These are phyloP conservation scores for Henckelia pumila DNA, from an alignment of 257 asterid genomes.

Conservation along the genomic window DNA sequence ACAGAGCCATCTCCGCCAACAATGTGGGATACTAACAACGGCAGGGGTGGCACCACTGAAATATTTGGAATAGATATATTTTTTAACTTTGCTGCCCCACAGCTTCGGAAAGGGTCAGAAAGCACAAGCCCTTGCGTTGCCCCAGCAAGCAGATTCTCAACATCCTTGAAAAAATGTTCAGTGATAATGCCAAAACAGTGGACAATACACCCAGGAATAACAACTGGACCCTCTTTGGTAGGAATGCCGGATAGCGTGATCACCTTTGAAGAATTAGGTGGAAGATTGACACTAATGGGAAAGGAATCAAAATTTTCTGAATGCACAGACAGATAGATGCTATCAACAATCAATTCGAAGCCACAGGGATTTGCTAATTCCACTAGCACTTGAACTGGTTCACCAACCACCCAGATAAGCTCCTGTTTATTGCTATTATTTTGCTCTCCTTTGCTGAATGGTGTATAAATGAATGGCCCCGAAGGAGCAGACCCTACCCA, in stretches of 20 bases:
- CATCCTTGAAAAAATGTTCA: constrained; percentile 96
- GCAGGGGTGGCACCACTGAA: constrained; percentile 84
- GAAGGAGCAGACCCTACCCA: constrained; percentile 98
- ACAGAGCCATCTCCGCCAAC: constrained; percentile 96
- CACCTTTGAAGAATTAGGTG: constrained; percentile 89
- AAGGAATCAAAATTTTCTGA: constrained; percentile 90
- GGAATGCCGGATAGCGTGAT: constrained; percentile 93
- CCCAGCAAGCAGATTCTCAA: constrained; percentile 81
- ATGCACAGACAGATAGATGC: constrained; percentile 87
- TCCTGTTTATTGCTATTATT: constrained; percentile 74
- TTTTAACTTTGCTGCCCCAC: constrained; percentile 83
- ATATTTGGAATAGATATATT: constrained; percentile 57
- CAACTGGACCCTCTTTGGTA: constrained; percentile 73
- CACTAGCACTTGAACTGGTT: constrained; percentile 90
- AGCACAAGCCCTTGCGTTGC: constrained; percentile 98
- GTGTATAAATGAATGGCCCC: constrained; percentile 98
- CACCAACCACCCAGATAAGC: constrained; percentile 89
- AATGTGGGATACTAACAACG: constrained; percentile 68
- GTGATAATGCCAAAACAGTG: constrained; percentile 97
- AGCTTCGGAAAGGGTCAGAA: constrained; percentile 96
- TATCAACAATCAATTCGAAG: constrained; percentile 88
- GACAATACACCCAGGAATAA: constrained; percentile 89
- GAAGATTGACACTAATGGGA: constrained; percentile 81
- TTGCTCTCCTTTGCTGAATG: constrained; percentile 95
- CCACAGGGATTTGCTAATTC: constrained; percentile 99